phyloP scores from a whole-genome alignment of 441 rosid genomes.

The Jatropha multifida region DNA sequence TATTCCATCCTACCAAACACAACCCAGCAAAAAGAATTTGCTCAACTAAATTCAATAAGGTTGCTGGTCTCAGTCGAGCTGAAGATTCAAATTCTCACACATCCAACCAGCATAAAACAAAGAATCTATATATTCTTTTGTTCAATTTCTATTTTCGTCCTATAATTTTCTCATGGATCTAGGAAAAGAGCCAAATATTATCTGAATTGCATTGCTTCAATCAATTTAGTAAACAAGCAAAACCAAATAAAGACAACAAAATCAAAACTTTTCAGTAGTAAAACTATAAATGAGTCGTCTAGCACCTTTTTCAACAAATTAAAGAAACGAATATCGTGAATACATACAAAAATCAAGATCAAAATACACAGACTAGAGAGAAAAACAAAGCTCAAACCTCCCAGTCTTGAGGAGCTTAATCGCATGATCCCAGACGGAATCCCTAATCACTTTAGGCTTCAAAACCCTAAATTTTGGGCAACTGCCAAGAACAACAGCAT shows the following conservation, averaged over 20 bases:
- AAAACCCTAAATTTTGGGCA: conserved; percentile 95
- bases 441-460: conserved; percentile 52
- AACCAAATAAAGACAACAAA: neutral
- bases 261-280: neutral
- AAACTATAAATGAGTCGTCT: too few relatives aligned
- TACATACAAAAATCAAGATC: neutral
- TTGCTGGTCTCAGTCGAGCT: neutral
- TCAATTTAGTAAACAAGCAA: neutral
- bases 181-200: neutral
- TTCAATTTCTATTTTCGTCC: neutral
- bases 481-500: conserved; percentile 93
- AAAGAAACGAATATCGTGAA: neutral
- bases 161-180: neutral
- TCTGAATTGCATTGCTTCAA: neutral
- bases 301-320: neutral
- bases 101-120: neutral
- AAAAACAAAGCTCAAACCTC: conserved; percentile 41
- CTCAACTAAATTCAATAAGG: neutral
- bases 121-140: neutral
- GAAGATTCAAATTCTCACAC: neutral
- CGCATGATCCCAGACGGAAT: conserved; percentile 67
- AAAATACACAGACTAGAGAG: neutral
- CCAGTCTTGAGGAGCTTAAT: conserved; percentile 58
- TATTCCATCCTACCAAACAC: neutral
- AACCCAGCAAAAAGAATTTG: neutral